Evolutionary conservation across 2,329 filamentous ascomycete genomes (phyloP).

Genomic region (Fusarium lateritium): DNA sequence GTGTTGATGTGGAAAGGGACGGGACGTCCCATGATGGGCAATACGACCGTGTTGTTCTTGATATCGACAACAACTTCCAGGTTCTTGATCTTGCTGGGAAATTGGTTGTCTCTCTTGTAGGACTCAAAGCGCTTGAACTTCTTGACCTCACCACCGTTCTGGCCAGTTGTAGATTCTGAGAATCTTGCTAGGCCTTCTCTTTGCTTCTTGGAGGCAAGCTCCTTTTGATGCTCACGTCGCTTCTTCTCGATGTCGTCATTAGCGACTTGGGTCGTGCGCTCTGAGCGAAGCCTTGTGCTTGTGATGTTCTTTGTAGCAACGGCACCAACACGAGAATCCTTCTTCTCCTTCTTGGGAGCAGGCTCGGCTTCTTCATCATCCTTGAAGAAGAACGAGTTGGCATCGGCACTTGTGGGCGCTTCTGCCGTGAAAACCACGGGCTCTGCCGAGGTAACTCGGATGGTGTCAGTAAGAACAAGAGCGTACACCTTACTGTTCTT

Average conservation of each 20-base stretch:
- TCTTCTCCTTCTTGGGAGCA: constrained; percentile 91
- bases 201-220: constrained; percentile 88
- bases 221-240: constrained; percentile 92
- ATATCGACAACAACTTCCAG: constrained; percentile 90
- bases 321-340: constrained; percentile 84
- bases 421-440: constrained; percentile 94
- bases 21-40: constrained; percentile 97
- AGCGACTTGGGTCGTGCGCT: constrained; percentile 85
- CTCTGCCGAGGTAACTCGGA: constrained; percentile 86
- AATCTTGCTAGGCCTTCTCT: constrained; percentile 89
- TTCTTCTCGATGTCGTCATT: constrained; percentile 90
- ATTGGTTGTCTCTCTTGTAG: constrained; percentile 97
- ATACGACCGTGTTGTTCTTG: constrained; percentile 90
- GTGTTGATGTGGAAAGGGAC: constrained; percentile 98
- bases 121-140: constrained; percentile 99
- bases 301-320: constrained; percentile 97
- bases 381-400: constrained; percentile 98
- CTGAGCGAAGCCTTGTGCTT: constrained; percentile 90
- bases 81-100: constrained; percentile 86
- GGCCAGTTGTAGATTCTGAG: constrained; percentile 84
- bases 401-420: constrained; percentile 90
- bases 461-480: constrained; percentile 91
- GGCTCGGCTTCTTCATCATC: constrained; percentile 92
- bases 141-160: constrained; percentile 94
- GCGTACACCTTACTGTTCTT: constrained; percentile 93